Evolutionary conservation across 2,329 filamentous ascomycete genomes (phyloP), one percentile per base, ranked within the genome.

Genomic region (Penicillium nordicum): DNA sequence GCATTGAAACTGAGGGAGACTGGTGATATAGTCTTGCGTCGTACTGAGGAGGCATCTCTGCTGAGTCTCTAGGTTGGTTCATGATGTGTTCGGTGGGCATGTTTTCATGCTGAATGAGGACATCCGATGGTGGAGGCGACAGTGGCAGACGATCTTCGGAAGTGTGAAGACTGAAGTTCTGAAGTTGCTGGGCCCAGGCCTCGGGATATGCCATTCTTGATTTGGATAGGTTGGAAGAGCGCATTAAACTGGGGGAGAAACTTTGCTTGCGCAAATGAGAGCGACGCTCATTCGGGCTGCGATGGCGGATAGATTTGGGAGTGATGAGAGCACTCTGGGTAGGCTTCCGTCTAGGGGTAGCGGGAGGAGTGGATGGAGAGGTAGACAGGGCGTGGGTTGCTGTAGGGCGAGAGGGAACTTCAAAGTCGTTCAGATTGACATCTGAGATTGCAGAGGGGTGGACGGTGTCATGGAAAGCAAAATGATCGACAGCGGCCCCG

Each of bases 171-270:
- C 75, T 75, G 65, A 83, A 82, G 58, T 79, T 79, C 56, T 83
- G 78, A 43, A 84, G 74, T 57, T 81, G 79, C 61, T 81, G 78
- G 38, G 77, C 74, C 82, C 83, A 85, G 45, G 72, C 65, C 48
- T 78, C 69, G 68, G 75, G 65, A 75, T 74, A 74, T 45, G 69
- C 70, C 72, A 74, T 76, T 61, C 67, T 76, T 57, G 63, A 66
- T 57, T 78, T 69, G 71, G 76, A 71, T 74, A 78, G 57, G 54
- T 79, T 76, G 23, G 79, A 78, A 40, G 82, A 77, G 63, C 77
- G 81, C 77, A 82, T 82, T 77, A 84, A 80, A 64, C 79, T 83
- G 42, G 79, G 75, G 25, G 74, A 78, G 55, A 71, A 72, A 62
- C 67, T 79, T 67, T 74, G 75, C 71, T 72, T 77, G 69, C 69